Base-by-base conservation (phyloP, 257 asterid genomes). In the Fraxinus pennsylvanica region DNA sequence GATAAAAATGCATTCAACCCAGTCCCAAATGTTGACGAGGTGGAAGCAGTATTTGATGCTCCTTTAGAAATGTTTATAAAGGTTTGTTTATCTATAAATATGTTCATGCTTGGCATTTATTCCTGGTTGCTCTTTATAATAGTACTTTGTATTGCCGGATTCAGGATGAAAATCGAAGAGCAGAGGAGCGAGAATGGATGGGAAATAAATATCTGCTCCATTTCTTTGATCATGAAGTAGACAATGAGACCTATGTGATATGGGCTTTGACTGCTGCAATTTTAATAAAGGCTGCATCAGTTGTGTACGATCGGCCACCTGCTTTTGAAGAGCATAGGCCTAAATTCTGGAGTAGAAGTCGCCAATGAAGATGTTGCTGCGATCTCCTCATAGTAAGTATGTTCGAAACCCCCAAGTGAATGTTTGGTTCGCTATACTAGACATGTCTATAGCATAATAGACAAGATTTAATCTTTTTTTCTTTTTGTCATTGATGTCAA, bases 211-310 rank as follows among this genome's bases (percentile, higher is more conserved):
- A 90, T 78, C 76, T 90, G 70, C 91, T 90, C 43, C 98, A 91
- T 83, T 92, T 89, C 85, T 94, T 94, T 67, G 90, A 94, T 79
- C 81, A 94, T 68, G 78, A 73, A 70, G 63, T 77, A n/a, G 87
- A 76, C 65, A 79, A 85, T 33, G 80, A 80, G 45, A 82, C 74
- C 6, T 89, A 87, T 39, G 86, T 89, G 2, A 90, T 94, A 74
- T 92, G 96, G 97, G 98, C 96, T 78, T 73, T 92, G 22, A 91
- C 98, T 68, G 97, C 98, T 82, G 97, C 87, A 38, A 86, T 94
- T 80, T 84, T 94, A 39, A 92, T 94, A 65, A 76, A 84, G 76
- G 76, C 83, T 63, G 97, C 97, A 63, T 89, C 94, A 61, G 29
- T 89, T 57, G 94, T 90, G 22, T 94, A 88, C 81, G 86, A 90